Base-by-base conservation (phyloP, 2,329 filamentous ascomycete species). In the Fusarium ramigenum region DNA sequence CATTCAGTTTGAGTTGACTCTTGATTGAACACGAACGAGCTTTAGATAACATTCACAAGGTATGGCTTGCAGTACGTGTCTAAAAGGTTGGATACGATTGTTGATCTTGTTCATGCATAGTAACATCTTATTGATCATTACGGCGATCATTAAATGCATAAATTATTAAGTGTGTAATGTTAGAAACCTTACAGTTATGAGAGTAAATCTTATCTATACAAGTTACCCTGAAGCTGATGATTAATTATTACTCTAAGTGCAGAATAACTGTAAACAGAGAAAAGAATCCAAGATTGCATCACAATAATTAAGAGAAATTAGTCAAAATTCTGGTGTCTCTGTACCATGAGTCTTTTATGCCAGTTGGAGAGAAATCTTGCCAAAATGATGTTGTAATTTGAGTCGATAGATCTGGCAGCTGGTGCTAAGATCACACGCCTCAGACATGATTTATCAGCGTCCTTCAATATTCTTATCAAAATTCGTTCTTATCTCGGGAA, bases 11-110 rank as follows among this genome's bases (percentile, higher is more conserved):
- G 12, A 34, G 5, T 6, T 2, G 12, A 34, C 32, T 34, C 32
- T 34, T 34, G 14, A 34, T 34, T 15, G 5, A 34, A 34, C 14
- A 9, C 2, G 37, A 7, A n/a, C 21, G 21, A 15, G 12, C n/a
- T 42, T 0, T 15, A 15, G 0, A n/a, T 15, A 7, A 15, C 15
- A n/a, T 15, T n/a, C 21, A 42, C 0, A 34, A 9, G 0, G 39
- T 7, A 4, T 42, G 12, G 8, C 21, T 2, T n/a, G 39, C 21
- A n/a, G 39, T 12, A 4, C 0, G 4, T 14, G 4, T 15, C 12
- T 0, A 40, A 15, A n/a, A 40, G 14, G 7, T 21, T 15, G 8
- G 39, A n/a, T 2, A 15, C 39, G 2, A 11, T n/a, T 14, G 12
- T 4, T 8, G 12, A 40, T 9, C 21, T 14, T 9, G 7, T 9